Conservation (phyloP, 2,329 filamentous ascomycete genomes). For the Nemania sp. region DNA sequence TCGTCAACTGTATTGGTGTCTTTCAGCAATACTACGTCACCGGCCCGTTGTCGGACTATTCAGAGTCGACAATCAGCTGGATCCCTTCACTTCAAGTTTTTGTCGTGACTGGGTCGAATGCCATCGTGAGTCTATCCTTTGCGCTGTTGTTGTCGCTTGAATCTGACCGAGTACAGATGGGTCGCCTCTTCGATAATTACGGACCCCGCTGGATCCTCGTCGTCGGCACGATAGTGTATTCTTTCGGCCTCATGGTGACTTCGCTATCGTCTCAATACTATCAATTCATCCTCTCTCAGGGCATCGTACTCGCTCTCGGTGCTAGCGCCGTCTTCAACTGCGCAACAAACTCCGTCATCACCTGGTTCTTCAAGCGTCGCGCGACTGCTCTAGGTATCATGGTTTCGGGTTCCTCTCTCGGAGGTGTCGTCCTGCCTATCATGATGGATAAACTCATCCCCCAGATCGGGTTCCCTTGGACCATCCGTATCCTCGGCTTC, state of each 20-base stretch:
- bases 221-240: slow-evolving; percentile 55
- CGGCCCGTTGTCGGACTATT: slow-evolving; percentile 51
- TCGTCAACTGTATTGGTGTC: slow-evolving; percentile 51
- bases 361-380: slow-evolving; percentile 16
- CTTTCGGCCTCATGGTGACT: slow-evolving; percentile 66
- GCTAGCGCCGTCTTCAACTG: slow-evolving; percentile 17
- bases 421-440: slow-evolving; percentile 61
- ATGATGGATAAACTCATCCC: slow-evolving; percentile 56
- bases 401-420: slow-evolving; percentile 53
- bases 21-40: slow-evolving; percentile 60
- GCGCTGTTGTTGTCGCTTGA: background rate
- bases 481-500: slow-evolving; percentile 45
- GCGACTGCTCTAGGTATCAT: slow-evolving; percentile 13
- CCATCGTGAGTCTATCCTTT: slow-evolving; percentile 4
- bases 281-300: slow-evolving; percentile 47
- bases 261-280: slow-evolving; percentile 49
- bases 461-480: slow-evolving; percentile 45
- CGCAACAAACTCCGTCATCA: slow-evolving; percentile 13
- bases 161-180: slow-evolving; percentile 10
- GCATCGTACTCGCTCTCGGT: slow-evolving; percentile 41
- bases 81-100: slow-evolving; percentile 58
- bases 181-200: slow-evolving; percentile 17
- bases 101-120: slow-evolving; percentile 50
- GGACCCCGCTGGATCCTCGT: slow-evolving; percentile 47
- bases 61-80: slow-evolving; percentile 58